Base-by-base conservation (phyloP, 2,329 filamentous ascomycete species). In the Apiospora phragmitis region DNA sequence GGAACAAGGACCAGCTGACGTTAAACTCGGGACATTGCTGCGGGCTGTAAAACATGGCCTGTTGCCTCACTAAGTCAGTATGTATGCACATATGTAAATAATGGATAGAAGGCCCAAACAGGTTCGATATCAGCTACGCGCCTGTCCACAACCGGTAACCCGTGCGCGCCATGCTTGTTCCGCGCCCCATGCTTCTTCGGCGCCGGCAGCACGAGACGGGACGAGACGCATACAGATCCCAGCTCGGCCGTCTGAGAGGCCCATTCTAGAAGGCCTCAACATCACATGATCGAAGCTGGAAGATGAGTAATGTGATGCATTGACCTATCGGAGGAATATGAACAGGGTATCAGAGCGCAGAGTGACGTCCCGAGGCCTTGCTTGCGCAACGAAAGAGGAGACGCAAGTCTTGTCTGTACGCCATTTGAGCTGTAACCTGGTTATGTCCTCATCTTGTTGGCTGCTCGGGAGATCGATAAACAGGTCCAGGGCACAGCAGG, bases 301-400 rank as follows among this genome's bases (percentile, higher is more conserved):
- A 67, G 65, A 67, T 67, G 65, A 67, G 65, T 67, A 47, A 67
- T 35, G 65, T 67, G 65, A 67, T 47, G 42, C 42, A 67, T 47
- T 43, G 65, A 26, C 65, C 65, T 67, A 67, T 67, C 26, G 65
- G 55, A 62, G 55, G 18, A n/a, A 11, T 3, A 35, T n/a, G 55
- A 21, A 62, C 55, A 62, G 18, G 55, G 55, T 62, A 9, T 9
- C 29, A n/a, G 32, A 21, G 51, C 11, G 24, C 29, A 59, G 16
- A 59, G 51, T 59, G 51, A 59, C 51, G 51, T 59, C 51, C 51
- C 16, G 16, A 21, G 51, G 51, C 51, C 32, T 14, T 21, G 29
- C 18, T 59, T 59, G 32, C 51, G 29, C 51, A 59, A 59, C 21
- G 51, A 21, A 35, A 59, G 51, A 59, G 51, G 55, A 35, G 18